Percentiles rank a stretch among this genome's conserved stretches.
These are phyloP conservation scores for Ophiostoma pallidulum DNA, from an alignment of 2,329 filamentous ascomycete genomes.

Conservation along the genomic window DNA sequence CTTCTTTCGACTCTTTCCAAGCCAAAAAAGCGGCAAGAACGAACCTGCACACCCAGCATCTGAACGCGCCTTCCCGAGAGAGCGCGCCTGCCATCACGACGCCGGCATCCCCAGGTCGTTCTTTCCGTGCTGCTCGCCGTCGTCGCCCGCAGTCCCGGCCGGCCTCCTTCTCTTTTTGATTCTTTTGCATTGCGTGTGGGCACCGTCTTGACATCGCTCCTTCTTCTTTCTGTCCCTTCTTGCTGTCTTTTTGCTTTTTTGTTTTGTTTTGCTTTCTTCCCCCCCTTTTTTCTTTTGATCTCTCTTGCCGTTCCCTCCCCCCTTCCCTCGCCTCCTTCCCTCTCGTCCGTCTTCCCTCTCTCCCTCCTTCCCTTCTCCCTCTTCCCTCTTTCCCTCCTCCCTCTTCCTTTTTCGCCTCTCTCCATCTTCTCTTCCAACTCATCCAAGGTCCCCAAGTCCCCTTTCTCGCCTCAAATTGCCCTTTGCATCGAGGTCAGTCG, in stretches of 20 bases:
- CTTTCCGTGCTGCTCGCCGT: conserved; percentile 4
- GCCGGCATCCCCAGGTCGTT: not conserved
- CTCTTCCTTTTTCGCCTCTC: not conserved
- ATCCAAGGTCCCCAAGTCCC: not conserved
- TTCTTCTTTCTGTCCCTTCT: not conserved
- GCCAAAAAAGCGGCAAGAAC: not conserved
- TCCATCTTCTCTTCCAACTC: not conserved
- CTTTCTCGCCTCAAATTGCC: not conserved
- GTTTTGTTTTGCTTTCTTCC: not conserved
- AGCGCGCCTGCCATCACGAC: not conserved
- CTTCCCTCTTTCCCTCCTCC: not conserved
- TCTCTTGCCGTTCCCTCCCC: too few species aligned
- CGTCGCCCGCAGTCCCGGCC: not conserved
- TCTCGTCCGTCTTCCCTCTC: not conserved
- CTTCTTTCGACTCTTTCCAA: not conserved
- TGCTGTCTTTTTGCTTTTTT: not conserved
- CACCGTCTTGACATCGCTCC: not conserved
- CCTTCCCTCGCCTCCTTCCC: not conserved
- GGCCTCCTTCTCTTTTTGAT: not conserved
- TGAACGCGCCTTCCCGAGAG: conserved; percentile 9
- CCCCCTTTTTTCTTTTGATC: not conserved
- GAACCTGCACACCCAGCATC: too few species aligned
- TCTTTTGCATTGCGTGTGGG: not conserved
- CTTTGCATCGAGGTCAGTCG: too few species aligned
- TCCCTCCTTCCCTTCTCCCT: not conserved